Percentiles rank a stretch among this genome's conserved stretches.
These are phyloP conservation scores for Lotmaria passim DNA, from an alignment of 208 protist species.

Conservation along the genomic window DNA sequence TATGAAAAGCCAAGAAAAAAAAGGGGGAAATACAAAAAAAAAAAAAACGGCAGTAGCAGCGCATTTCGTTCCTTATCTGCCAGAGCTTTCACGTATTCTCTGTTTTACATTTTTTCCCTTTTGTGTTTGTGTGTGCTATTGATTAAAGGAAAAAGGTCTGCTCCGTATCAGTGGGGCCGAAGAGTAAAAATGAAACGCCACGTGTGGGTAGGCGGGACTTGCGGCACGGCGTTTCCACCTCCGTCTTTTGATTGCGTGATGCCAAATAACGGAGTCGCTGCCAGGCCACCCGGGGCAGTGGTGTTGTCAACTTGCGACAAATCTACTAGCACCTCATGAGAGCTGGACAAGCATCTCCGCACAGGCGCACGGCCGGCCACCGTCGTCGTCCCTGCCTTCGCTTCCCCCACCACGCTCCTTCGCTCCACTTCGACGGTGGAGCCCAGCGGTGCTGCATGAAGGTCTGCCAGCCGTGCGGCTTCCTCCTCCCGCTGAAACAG, in stretches of 20 bases:
- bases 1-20: background rate
- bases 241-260: background rate
- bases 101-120: too few species aligned
- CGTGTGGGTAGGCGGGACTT: conserved; percentile 16
- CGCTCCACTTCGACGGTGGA: background rate
- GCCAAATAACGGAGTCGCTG: conserved; percentile 19
- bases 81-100: too few species aligned
- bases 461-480: conserved; percentile 15
- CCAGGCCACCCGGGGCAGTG: background rate
- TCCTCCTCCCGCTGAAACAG: conserved; percentile 31
- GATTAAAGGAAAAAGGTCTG: too few species aligned
- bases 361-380: background rate
- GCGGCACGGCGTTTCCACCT: background rate
- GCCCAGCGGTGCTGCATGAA: background rate
- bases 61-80: too few species aligned
- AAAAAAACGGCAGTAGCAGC: too few species aligned
- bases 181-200: conserved; percentile 30
- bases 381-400: background rate
- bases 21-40: too few species aligned
- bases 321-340: conserved; percentile 21
- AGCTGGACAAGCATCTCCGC: background rate
- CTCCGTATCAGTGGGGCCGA: too few species aligned
- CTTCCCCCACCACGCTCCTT: background rate
- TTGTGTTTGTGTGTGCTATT: too few species aligned
- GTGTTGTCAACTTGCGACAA: background rate